phyloP scores from a whole-genome alignment of 768 basidiomycete species.

The Hirschioporus abietinus region DNA sequence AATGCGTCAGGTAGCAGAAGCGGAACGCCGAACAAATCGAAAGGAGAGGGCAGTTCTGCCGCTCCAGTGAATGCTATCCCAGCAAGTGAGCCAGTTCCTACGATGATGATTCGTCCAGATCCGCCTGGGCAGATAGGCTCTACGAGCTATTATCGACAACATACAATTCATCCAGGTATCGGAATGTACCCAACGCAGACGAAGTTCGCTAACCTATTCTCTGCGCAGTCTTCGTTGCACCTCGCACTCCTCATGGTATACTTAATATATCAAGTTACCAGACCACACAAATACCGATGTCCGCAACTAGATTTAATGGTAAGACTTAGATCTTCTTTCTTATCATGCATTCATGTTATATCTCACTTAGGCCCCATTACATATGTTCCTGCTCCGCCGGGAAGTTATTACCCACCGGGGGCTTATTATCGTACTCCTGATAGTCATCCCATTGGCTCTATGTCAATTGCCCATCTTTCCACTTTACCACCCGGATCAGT shows the following conservation, averaged over 20 bases:
- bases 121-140: slow-evolving; percentile 29
- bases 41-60: slow-evolving; percentile 28
- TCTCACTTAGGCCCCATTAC: neutral
- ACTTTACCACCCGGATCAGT: neutral
- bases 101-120: slow-evolving; percentile 25
- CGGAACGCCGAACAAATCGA: slow-evolving; percentile 41
- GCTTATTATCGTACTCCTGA: slow-evolving; percentile 4
- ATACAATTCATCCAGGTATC: slow-evolving; percentile 47
- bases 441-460: neutral
- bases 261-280: slow-evolving; percentile 39
- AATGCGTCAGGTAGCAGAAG: slow-evolving; percentile 44
- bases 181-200: neutral
- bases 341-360: neutral
- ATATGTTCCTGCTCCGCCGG: neutral
- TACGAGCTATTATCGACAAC: slow-evolving; percentile 64
- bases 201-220: slow-evolving; percentile 5
- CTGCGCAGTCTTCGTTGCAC: slow-evolving; percentile 32
- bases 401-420: neutral
- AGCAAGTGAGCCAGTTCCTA: slow-evolving; percentile 16
- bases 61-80: slow-evolving; percentile 16
- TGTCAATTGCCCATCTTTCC: neutral
- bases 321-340: slow-evolving; percentile 21
- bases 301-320: slow-evolving; percentile 42
- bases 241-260: slow-evolving; percentile 30
- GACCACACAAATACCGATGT: slow-evolving; percentile 44